These are phyloP conservation scores for Pecoramyces ruminantium DNA, from an alignment of 192 early-diverging fungal genomes.

Conservation along the genomic window DNA sequence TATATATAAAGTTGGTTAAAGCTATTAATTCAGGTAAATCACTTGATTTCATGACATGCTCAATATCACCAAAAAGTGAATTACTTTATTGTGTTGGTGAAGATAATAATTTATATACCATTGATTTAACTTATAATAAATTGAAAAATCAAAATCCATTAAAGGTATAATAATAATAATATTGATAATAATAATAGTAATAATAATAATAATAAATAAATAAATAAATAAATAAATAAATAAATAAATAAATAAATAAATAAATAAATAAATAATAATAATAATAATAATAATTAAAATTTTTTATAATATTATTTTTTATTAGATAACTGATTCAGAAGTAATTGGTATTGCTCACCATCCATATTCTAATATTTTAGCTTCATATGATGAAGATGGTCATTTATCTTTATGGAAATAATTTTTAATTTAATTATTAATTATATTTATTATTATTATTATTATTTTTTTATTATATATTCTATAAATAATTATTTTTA, in stretches of 20 bases:
- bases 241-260: too few relatives aligned
- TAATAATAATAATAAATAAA: too few relatives aligned
- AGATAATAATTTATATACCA: conserved; percentile 35
- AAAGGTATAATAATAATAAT: not conserved
- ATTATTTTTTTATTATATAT: too few relatives aligned
- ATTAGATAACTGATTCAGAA: conserved; percentile 39
- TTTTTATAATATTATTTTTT: conserved; percentile 4
- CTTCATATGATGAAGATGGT: conserved; percentile 47
- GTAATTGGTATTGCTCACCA: conserved; percentile 64
- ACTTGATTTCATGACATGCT: conserved; percentile 30
- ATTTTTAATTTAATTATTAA: too few relatives aligned
- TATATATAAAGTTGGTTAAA: conserved; percentile 9
- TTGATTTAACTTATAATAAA: conserved; percentile 16
- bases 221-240: too few relatives aligned
- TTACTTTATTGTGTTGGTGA: conserved; percentile 64
- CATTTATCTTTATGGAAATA: conserved; percentile 41
- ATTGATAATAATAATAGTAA: not conserved
- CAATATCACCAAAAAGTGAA: conserved; percentile 60
- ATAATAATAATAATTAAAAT: not conserved
- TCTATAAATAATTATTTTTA: too few relatives aligned
- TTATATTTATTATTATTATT: too few relatives aligned
- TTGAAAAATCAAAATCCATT: not conserved
- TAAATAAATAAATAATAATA: too few relatives aligned
- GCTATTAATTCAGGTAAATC: conserved; percentile 13
- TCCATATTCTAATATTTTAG: conserved; percentile 68